Percentiles rank a stretch among this genome's conserved stretches.
These are phyloP conservation scores for Tolypocladium album DNA, from an alignment of 2,329 filamentous ascomycete species.

Conservation along the genomic window DNA sequence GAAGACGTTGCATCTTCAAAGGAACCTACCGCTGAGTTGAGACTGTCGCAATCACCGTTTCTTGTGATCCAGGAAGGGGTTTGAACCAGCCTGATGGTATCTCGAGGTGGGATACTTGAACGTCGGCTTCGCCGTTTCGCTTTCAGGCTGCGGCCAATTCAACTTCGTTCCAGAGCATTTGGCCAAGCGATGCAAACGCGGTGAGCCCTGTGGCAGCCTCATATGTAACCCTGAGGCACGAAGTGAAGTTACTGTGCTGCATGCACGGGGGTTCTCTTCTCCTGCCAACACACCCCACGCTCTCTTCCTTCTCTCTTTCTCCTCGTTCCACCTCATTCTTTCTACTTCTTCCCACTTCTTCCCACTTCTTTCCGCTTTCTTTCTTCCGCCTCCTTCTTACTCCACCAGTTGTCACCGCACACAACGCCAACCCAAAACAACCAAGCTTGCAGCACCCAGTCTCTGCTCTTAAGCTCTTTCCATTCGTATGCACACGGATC, in stretches of 20 bases:
- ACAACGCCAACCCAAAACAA: background rate
- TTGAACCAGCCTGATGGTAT: no score
- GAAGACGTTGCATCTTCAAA: no score
- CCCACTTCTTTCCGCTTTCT: background rate
- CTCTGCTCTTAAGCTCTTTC: no score
- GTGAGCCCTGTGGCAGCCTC: background rate
- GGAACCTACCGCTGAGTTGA: no score
- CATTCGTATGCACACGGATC: no score
- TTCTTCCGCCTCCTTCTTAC: background rate
- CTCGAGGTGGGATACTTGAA: no score
- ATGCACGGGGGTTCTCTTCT: background rate
- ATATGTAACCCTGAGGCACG: background rate
- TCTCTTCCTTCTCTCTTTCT: background rate
- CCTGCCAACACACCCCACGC: background rate
- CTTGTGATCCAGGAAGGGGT: no score
- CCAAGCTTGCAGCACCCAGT: no score
- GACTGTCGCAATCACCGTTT: no score
- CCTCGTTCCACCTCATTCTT: background rate
- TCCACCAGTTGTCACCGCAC: background rate
- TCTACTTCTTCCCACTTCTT: background rate
- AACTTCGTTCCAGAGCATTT: background rate
- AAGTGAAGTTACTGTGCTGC: background rate
- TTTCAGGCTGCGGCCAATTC: background rate
- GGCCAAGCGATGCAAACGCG: background rate
- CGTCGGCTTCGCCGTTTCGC: background rate